These are phyloP conservation scores for Calonectria naviculata DNA, from an alignment of 2,329 filamentous ascomycete species.

Conservation along the genomic window DNA sequence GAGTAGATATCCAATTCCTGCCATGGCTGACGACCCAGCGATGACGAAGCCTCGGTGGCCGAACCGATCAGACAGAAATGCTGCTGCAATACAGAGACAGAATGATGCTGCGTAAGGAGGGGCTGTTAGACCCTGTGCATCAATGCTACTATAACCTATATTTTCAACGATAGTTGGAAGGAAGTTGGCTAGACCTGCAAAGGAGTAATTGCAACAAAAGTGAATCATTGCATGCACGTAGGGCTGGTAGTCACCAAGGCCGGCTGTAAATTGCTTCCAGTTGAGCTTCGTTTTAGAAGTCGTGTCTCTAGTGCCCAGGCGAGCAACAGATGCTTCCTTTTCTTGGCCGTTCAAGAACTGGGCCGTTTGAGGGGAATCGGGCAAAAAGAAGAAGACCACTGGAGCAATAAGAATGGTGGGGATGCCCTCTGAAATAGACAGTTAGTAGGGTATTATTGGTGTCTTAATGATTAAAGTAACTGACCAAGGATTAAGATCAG, in stretches of 20 bases:
- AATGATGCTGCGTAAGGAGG: slow-evolving; percentile 23
- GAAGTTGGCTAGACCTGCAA: slow-evolving; percentile 30
- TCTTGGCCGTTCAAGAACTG: slow-evolving; percentile 24
- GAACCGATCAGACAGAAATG: slow-evolving; percentile 24
- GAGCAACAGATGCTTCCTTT: not conserved
- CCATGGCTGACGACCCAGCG: not conserved
- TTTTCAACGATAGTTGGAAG: slow-evolving; percentile 25
- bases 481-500: slow-evolving; percentile 8
- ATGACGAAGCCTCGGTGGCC: slow-evolving; percentile 25
- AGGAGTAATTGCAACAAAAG: slow-evolving; percentile 36
- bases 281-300: slow-evolving; percentile 4
- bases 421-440: slow-evolving; percentile 18
- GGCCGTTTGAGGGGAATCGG: slow-evolving; percentile 26
- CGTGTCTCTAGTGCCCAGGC: slow-evolving; percentile 6
- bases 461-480: not conserved
- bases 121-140: slow-evolving; percentile 21
- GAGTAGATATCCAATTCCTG: not conserved
- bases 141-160: slow-evolving; percentile 20
- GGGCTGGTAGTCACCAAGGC: slow-evolving; percentile 24
- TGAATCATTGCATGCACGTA: slow-evolving; percentile 32
- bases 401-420: slow-evolving; percentile 18
- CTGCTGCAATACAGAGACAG: slow-evolving; percentile 13
- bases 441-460: not conserved
- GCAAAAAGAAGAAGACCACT: slow-evolving; percentile 27
- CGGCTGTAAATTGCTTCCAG: slow-evolving; percentile 26